phyloP scores from a whole-genome alignment of 228 moss, liverwort and hornwort genomes.

The Sphagnum magellanicum region DNA sequence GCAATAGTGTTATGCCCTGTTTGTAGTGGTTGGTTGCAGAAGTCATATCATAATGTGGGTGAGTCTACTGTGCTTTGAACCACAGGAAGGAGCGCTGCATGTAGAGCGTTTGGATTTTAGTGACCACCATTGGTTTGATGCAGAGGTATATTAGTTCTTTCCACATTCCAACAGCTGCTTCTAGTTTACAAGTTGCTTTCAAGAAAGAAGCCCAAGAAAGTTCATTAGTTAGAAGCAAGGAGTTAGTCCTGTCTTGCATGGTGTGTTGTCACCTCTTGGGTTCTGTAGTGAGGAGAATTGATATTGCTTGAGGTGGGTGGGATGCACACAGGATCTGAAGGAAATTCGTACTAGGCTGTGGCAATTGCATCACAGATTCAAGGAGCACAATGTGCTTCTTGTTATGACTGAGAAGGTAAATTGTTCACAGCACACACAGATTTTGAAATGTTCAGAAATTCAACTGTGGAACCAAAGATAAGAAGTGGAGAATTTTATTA shows the following conservation, averaged over 20 bases:
- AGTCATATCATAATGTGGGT: background rate
- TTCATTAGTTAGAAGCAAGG: background rate
- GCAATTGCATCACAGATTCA: slow-evolving; percentile 48
- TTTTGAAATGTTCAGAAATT: background rate
- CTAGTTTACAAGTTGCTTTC: background rate
- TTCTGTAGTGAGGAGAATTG: background rate
- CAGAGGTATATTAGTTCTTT: slow-evolving; percentile 23
- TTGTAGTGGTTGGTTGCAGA: too few species aligned
- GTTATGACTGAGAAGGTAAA: slow-evolving; percentile 86
- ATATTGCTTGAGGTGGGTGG: background rate
- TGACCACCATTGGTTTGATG: slow-evolving; percentile 64
- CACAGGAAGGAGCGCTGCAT: slow-evolving; percentile 52
- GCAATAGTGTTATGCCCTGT: too few species aligned
- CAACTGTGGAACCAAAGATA: background rate
- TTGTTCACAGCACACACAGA: background rate
- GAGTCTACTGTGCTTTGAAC: background rate
- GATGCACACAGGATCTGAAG: slow-evolving; percentile 44
- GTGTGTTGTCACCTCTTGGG: background rate
- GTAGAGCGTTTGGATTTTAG: slow-evolving; percentile 78
- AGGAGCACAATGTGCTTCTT: slow-evolving; percentile 31
- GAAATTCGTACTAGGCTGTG: slow-evolving; percentile 29
- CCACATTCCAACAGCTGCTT: too few species aligned
- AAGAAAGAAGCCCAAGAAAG: background rate
- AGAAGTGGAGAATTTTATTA: background rate
- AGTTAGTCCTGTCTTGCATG: background rate